Percentiles rank a stretch among this genome's conserved stretches.
Evolutionary conservation across 1,284 basidiomycete genomes (phyloP).

Genomic region (Mycosarcoma mackinlayi): DNA sequence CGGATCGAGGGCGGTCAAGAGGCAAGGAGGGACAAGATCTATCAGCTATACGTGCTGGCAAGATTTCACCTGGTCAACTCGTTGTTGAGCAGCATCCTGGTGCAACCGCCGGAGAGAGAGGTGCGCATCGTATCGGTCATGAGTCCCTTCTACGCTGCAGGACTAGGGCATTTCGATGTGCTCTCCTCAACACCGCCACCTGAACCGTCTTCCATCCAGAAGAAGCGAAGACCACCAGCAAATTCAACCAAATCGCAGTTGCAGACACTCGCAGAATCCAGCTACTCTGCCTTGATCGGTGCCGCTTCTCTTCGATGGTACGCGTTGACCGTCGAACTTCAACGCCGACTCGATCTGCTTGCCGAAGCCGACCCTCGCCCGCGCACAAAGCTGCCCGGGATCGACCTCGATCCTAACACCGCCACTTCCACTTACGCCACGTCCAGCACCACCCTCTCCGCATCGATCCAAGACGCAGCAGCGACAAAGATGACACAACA

Average conservation of each 20-base stretch:
- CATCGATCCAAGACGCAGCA: slow-evolving; percentile 6
- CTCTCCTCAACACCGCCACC: neutral
- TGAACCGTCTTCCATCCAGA: too few species aligned
- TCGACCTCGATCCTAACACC: slow-evolving; percentile 33
- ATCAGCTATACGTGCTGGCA: slow-evolving; percentile 47
- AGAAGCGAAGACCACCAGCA: neutral
- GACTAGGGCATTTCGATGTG: slow-evolving; percentile 43
- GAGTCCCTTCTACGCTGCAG: slow-evolving; percentile 62
- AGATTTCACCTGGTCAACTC: slow-evolving; percentile 61
- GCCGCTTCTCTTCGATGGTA: slow-evolving; percentile 51
- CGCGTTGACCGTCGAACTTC: slow-evolving; percentile 52
- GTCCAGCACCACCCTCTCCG: neutral
- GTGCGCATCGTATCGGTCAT: slow-evolving; percentile 56
- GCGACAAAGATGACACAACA: slow-evolving; percentile 18
- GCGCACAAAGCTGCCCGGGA: slow-evolving; percentile 51
- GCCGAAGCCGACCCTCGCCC: slow-evolving; percentile 59
- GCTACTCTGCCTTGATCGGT: slow-evolving; percentile 32
- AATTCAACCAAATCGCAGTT: neutral
- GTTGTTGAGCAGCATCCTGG: slow-evolving; percentile 52
- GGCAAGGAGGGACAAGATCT: slow-evolving; percentile 16
- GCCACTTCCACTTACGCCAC: slow-evolving; percentile 1
- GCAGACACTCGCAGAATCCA: slow-evolving; percentile 15
- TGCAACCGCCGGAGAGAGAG: slow-evolving; percentile 56
- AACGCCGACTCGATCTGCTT: slow-evolving; percentile 53
- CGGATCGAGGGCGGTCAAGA: neutral